Conservation (phyloP, 441 rosid genomes). For the Lepidium campestre region DNA sequence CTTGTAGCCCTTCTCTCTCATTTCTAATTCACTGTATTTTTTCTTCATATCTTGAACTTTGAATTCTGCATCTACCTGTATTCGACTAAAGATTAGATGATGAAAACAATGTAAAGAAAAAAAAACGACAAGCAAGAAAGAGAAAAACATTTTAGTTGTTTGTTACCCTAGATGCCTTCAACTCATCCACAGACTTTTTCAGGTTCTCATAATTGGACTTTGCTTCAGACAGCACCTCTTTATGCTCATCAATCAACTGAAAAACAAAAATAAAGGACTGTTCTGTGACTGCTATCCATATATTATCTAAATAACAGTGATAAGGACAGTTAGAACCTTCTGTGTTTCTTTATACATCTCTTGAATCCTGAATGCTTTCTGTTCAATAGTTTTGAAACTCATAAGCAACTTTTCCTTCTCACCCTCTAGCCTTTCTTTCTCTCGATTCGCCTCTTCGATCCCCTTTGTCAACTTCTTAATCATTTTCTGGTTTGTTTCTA, state of each 20-base stretch:
- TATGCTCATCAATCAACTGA: constrained; percentile 78
- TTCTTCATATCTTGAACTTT: constrained; percentile 81
- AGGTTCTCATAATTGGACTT: constrained; percentile 61
- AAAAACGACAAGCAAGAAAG: constrained; percentile 20
- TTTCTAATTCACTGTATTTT: constrained; percentile 62
- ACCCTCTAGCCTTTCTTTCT: constrained; percentile 58
- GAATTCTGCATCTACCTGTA: constrained; percentile 81
- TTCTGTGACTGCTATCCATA: neutral
- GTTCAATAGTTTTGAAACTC: constrained; percentile 64
- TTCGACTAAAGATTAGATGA: constrained; percentile 11
- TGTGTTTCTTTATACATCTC: constrained; percentile 72
- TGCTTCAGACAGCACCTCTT: constrained; percentile 58
- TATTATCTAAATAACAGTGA: constrained; percentile 1
- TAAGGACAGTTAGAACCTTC: constrained; percentile 37
- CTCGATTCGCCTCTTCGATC: constrained; percentile 73
- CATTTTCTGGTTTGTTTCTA: constrained; percentile 82
- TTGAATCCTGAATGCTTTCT: constrained; percentile 79
- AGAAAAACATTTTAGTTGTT: constrained; percentile 10
- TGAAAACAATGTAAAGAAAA: neutral
- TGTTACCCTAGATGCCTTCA: constrained; percentile 80
- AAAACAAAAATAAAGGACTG: constrained; percentile 16
- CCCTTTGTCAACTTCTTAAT: constrained; percentile 83
- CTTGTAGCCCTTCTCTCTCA: constrained; percentile 78
- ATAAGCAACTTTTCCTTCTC: constrained; percentile 65
- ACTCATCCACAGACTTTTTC: constrained; percentile 74